Base-by-base conservation (phyloP, 2,329 filamentous ascomycete genomes). In the Kalmusia sp. region DNA sequence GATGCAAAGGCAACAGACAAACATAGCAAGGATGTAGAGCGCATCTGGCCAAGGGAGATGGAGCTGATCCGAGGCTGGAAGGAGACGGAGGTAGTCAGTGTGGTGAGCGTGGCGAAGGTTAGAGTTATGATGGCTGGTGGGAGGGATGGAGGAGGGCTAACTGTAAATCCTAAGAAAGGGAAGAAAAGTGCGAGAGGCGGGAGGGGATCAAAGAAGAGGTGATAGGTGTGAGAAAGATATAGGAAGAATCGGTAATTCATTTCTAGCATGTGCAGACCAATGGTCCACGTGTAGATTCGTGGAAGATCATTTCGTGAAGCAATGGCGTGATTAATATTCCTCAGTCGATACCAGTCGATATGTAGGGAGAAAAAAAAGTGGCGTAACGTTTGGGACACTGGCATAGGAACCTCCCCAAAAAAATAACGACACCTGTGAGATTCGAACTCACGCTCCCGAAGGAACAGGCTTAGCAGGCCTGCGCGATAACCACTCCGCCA, bases 41-140 rank as follows among this genome's bases (percentile, higher is more conserved):
- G 84, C 66, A 90, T 96, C 74, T 95, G 92, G 86, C 91, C 90
- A 0, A 79, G 87, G 14, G 95, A 98, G 75, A 84, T 90, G n/a
- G 93, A 96, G 72, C 77, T 96, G 30, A 83, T 98, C 56, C 89
- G 89, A 75, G 85, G 80, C 0, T 86, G 92, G 79, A 95, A 92
- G 75, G 86, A 91, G 19, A 87, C 90, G 54, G 93, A 96, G 76
- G 84, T 92, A 14, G 84, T 92, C 50, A 93, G 93, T 62, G 84
- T 86, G 4, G 84, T 97, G 59, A 90, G 92, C 0, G 91, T 96
- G 0, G 83, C 87, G 27, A 93, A 90, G 72, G 84, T 95, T 31
- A 85, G 89, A 64, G 85, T 96, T 33, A 90, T 96, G 85, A 85
- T 90, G 79, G 80, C 83, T 14, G 70, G 71, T 4, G 72, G 69